phyloP scores from a whole-genome alignment of 208 protist genomes.

The Leishmania braziliensis region DNA sequence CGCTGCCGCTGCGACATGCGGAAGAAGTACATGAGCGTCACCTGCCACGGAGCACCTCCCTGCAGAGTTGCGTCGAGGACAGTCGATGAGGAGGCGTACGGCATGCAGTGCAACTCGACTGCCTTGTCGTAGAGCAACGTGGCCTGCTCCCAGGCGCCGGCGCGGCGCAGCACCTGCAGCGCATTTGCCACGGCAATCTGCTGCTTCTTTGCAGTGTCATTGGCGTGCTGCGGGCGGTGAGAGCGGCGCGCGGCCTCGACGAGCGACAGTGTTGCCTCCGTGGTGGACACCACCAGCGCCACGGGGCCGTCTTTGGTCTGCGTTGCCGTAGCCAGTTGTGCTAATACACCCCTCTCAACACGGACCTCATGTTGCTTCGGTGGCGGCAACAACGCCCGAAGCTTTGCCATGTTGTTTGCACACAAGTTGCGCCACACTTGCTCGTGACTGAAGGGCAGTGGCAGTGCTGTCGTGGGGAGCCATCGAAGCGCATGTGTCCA shows the following conservation, averaged over 20 bases:
- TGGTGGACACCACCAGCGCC: not conserved
- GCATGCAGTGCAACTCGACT: conserved; percentile 46
- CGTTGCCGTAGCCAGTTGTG: not conserved
- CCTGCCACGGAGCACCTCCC: conserved; percentile 58
- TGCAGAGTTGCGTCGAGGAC: conserved; percentile 33
- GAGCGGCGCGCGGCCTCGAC: conserved; percentile 26
- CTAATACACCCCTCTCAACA: conserved; percentile 4
- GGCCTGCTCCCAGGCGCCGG: conserved; percentile 65
- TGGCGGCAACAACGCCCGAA: conserved; percentile 17
- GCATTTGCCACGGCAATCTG: conserved; percentile 28
- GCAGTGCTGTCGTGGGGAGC: conserved; percentile 47
- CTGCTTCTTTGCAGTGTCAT: conserved; percentile 20
- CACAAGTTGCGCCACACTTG: conserved; percentile 29
- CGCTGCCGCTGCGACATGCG: conserved; percentile 56
- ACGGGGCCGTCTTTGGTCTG: not conserved
- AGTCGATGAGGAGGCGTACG: conserved; percentile 42
- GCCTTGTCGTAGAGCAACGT: conserved; percentile 54
- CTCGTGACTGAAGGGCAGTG: conserved; percentile 48
- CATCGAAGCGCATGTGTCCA: conserved; percentile 58
- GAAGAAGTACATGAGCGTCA: conserved; percentile 62
- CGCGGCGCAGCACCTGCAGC: conserved; percentile 32
- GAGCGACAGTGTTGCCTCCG: conserved; percentile 19
- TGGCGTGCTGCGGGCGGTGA: conserved; percentile 22
- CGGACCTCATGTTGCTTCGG: not conserved
- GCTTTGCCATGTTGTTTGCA: conserved; percentile 19